phyloP scores from a whole-genome alignment of 2,329 filamentous ascomycete species.

The Ophiocordyceps camponoti-floridani region DNA sequence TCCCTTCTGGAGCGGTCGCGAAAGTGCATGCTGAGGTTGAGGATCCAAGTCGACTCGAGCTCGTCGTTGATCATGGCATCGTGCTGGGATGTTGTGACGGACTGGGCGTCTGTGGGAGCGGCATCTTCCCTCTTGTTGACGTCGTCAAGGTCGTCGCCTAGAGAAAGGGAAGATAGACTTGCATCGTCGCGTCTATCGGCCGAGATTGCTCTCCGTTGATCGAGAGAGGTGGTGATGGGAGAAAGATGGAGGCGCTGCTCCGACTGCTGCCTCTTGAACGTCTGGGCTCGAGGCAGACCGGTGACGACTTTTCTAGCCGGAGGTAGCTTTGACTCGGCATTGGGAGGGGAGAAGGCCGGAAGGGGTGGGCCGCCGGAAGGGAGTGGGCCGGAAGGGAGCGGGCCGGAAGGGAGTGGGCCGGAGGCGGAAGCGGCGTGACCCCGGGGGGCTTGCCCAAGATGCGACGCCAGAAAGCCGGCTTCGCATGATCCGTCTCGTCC shows the following conservation, averaged over 20 bases:
- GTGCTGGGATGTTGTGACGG: constrained; percentile 34
- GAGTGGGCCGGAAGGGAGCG: too few relatives aligned
- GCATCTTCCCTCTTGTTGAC: not conserved
- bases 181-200: constrained; percentile 29
- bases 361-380: too few relatives aligned
- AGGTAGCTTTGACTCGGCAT: not conserved
- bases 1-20: constrained; percentile 81
- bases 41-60: constrained; percentile 77
- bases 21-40: constrained; percentile 98
- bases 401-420: too few relatives aligned
- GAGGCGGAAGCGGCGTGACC: too few relatives aligned
- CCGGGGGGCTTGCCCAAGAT: too few relatives aligned
- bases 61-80: constrained; percentile 57
- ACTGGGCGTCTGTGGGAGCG: constrained; percentile 20
- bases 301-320: constrained; percentile 52
- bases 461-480: too few relatives aligned
- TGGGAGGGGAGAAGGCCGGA: not conserved
- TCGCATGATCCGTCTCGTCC: too few relatives aligned
- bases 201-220: constrained; percentile 56
- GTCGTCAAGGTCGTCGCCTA: constrained; percentile 6
- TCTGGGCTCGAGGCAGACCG: constrained; percentile 57
- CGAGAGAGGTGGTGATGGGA: constrained; percentile 41
- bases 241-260: constrained; percentile 60
- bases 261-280: constrained; percentile 68
- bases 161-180: not conserved